phyloP scores from a whole-genome alignment of 306 rosid species.

The Cyclanthera cordifolia region DNA sequence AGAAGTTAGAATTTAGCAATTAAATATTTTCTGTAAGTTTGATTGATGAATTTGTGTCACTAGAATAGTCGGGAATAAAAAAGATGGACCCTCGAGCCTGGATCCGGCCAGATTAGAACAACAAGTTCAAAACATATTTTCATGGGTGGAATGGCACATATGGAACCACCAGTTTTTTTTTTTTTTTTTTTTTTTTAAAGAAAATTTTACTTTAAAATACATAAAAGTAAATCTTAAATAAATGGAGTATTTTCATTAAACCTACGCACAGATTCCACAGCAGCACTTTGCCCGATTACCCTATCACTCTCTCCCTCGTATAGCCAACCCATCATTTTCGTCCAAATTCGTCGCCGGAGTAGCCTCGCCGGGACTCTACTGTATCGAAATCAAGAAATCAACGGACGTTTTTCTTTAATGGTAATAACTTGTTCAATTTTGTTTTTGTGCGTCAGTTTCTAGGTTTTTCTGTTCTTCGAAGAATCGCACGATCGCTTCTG shows the following conservation, averaged over 20 bases:
- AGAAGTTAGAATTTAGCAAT: too few species aligned
- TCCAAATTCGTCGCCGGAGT: conserved; percentile 1
- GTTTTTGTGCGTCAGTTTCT: not conserved
- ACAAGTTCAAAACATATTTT: too few species aligned
- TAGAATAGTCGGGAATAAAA: too few species aligned
- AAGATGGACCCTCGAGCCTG: too few species aligned
- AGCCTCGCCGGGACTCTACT: not conserved
- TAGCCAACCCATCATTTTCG: not conserved
- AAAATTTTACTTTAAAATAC: too few species aligned
- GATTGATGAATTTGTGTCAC: too few species aligned
- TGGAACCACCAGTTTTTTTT: too few species aligned
- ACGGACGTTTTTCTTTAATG: not conserved
- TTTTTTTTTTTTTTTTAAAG: too few species aligned
- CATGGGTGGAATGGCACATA: too few species aligned
- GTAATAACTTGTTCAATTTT: not conserved
- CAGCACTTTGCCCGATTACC: not conserved
- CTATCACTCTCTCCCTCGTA: not conserved
- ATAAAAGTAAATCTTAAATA: not conserved
- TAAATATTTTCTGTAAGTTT: too few species aligned
- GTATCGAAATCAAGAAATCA: not conserved
- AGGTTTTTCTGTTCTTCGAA: not conserved
- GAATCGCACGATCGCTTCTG: not conserved
- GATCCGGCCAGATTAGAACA: too few species aligned
- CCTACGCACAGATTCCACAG: not conserved
- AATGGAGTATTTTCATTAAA: not conserved